Evolutionary conservation across 331 rosid genomes (phyloP).

Genomic region (Cydonia oblonga): DNA sequence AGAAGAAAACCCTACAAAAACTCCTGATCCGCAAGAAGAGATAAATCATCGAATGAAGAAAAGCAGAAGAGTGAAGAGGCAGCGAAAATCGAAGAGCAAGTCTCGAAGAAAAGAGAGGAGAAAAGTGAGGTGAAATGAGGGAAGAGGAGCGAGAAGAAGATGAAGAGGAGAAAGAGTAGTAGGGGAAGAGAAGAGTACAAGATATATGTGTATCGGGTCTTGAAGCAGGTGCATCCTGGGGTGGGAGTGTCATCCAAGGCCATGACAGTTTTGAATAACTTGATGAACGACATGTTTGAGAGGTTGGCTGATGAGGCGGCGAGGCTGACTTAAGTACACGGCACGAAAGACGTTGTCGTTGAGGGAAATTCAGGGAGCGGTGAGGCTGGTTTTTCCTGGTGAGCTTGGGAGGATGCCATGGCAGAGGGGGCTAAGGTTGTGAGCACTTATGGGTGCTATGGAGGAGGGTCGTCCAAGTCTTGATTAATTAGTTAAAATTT

Average conservation of each 20-base stretch:
- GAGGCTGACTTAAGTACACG: conserved; percentile 20
- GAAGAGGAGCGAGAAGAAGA: conserved; percentile 10
- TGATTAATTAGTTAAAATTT: not conserved
- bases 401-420: conserved; percentile 58
- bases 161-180: not conserved
- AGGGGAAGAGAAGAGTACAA: conserved; percentile 35
- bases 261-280: conserved; percentile 46
- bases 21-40: not conserved
- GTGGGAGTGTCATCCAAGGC: conserved; percentile 43
- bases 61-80: not conserved
- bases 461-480: not conserved
- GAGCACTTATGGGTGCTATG: conserved; percentile 15
- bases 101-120: not conserved
- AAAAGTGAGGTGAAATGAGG: not conserved
- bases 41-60: not conserved
- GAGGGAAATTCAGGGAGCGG: conserved; percentile 58
- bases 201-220: conserved; percentile 43
- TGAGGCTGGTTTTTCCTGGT: conserved; percentile 47
- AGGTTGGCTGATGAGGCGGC: conserved; percentile 51
- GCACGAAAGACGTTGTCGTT: conserved; percentile 30
- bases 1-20: not conserved
- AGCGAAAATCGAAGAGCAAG: not conserved
- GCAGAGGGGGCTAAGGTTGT: conserved; percentile 65
- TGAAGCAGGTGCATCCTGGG: conserved; percentile 72
- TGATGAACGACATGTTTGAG: conserved; percentile 74